A percentile compares a stretch with the other conserved stretches of the same genome.
These are phyloP conservation scores for Dipodascus albidus DNA, from an alignment of 805 yeast genomes.

Conservation along the genomic window DNA sequence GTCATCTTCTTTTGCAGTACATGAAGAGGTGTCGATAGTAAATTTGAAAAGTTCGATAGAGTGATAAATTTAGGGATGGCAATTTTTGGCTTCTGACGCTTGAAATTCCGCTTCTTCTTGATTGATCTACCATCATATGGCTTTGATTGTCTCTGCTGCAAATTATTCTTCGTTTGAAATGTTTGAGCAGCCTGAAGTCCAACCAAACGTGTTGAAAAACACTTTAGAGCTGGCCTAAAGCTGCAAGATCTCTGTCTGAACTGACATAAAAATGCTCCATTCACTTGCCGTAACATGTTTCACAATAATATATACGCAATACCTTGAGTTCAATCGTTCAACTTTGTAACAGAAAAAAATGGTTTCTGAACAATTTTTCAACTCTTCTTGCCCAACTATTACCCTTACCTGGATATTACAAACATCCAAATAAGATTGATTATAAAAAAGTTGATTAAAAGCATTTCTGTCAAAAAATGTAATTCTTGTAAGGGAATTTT, in stretches of 20 bases:
- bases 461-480: no score
- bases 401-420: background rate
- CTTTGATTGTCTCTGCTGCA: background rate
- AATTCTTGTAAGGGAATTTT: background rate
- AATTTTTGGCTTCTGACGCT: slow-evolving; percentile 11
- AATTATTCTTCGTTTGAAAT: background rate
- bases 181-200: background rate
- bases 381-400: no score
- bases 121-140: background rate
- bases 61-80: slow-evolving; percentile 64
- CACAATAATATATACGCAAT: no score
- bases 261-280: background rate
- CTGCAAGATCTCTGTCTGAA: background rate
- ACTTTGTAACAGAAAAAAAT: no score
- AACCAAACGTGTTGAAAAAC: background rate
- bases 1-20: slow-evolving; percentile 46
- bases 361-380: background rate
- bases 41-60: slow-evolving; percentile 65
- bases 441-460: background rate
- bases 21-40: slow-evolving; percentile 54
- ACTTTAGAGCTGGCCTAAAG: background rate
- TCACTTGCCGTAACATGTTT: background rate
- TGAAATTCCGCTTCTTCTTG: slow-evolving; percentile 1
- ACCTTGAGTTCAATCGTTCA: no score
- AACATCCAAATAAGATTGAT: background rate